Base-by-base conservation (phyloP, 2,329 filamentous ascomycete species). In the Aspergillus calidoustus region DNA sequence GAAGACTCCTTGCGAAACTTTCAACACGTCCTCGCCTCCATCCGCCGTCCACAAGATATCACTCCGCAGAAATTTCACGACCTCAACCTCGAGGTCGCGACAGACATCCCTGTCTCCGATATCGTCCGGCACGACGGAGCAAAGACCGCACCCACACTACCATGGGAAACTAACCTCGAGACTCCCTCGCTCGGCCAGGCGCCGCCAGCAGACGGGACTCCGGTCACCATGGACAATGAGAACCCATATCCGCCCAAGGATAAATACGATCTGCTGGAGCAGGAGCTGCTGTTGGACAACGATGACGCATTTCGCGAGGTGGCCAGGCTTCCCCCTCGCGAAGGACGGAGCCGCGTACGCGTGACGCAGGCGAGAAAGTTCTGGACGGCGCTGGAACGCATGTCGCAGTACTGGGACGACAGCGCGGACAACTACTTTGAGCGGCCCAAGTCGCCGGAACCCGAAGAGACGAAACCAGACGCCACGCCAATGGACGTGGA, bases 351-450 rank as follows among this genome's bases (percentile, higher is more conserved):
- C 57, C 80, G 81, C 19, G 77, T 84, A 5, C 80, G 83, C 17
- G 68, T 89, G 49, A 81, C 83, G 0, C 83, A 87, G 65, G 81
- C 85, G 61, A 79, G 86, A 56, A 86, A 84, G 59, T 89, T 89
- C 72, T 89, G 84, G 82, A 80, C 82, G 55, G 82, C 80, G 2
- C 76, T 89, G 56, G 84, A 88, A 65, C 82, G 81, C 41, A 80
- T 89, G 80, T 79, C 84, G 17, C 84, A 86, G 64, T 89, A 87
- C 69, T 89, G 87, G 86, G 87, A 89, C 69, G 79, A 78, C 44
- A 86, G 82, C 61, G 70, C 83, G 52, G 87, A 89, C 66, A 74
- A 86, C 31, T 87, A 87, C 70, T 81, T 80, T 60, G 77, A 81
- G 57, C 72, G 75, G 17, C 71, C 76, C 28, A 68, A 67, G 22